phyloP scores from a whole-genome alignment of 2,329 filamentous ascomycete genomes.

The Nothopassalora personata region DNA sequence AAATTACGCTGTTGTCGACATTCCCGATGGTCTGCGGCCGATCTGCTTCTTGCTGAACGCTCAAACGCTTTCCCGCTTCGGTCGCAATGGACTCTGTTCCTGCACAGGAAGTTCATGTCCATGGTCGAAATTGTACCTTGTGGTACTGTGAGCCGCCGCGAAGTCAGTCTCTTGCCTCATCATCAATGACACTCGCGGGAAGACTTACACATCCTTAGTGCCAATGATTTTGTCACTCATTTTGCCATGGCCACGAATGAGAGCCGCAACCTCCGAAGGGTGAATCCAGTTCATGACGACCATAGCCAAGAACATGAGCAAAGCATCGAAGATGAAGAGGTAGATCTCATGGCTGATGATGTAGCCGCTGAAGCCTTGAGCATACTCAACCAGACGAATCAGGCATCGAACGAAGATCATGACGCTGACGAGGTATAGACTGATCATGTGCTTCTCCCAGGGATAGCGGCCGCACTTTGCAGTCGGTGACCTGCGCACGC shows the following conservation, averaged over 20 bases:
- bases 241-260: slow-evolving; percentile 12
- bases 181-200: no score
- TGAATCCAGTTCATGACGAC: slow-evolving; percentile 12
- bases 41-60: no score
- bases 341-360: slow-evolving; percentile 36
- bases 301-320: slow-evolving; percentile 16
- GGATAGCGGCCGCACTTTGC: slow-evolving; percentile 7
- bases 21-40: no score
- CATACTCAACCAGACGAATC: slow-evolving; percentile 48
- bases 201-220: slow-evolving; percentile 8
- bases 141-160: neutral
- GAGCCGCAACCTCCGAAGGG: slow-evolving; percentile 13
- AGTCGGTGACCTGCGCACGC: slow-evolving; percentile 18
- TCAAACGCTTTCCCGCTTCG: no score
- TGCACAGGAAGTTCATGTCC: neutral
- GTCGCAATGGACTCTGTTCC: no score
- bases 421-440: slow-evolving; percentile 40
- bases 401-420: slow-evolving; percentile 48
- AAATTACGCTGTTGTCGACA: no score
- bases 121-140: neutral
- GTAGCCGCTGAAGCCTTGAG: slow-evolving; percentile 41
- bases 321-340: slow-evolving; percentile 21
- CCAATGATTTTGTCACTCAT: slow-evolving; percentile 9
- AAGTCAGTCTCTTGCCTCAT: neutral
- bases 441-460: slow-evolving; percentile 38